Base-by-base conservation (phyloP, 441 rosid species). In the Arabidopsis hybrid region DNA sequence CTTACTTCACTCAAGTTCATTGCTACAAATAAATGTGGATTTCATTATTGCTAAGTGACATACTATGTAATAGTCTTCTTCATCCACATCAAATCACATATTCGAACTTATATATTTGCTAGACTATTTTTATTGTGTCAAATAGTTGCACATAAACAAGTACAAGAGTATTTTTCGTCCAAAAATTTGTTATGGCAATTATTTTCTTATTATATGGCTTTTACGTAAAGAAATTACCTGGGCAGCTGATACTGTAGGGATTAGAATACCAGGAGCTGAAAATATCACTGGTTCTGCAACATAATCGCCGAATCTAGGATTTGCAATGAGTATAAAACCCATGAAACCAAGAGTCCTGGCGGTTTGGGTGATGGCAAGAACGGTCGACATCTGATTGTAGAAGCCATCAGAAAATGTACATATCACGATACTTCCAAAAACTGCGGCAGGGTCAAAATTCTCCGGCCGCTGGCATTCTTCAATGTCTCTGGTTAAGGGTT, bases 311-410 rank as follows among this genome's bases (percentile, higher is more conserved):
- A 82, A 90, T 8, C 10, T 56, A 36, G 92, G 87, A 67, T 83
- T 87, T 10, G 99, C 97, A 7, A 86, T 78, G 11, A 95, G 75
- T 74, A 81, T 79, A 60, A 95, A 92, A 12, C 96, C 98, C 72
- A 9, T 50, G 71, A 95, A 87, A 29, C 91, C 77, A 18, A 91
- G 86, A 63, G 80, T 42, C 71, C 29, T 82, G 10, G 98, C 92
- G 6, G 95, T 89, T 77, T 82, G 73, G n/a, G 84, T 68, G 59
- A 92, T 77, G 82, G 95, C 83, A 9, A 69, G 65, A 43, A 93
- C 60, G 13, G 90, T 82, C 60, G 98, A 95, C 12, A 82, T 82
- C 11, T 51, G 79, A 50, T 80, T 84, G 59, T 49, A 57, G 84
- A 89, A 89, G 16, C 95, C 92, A 1, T 74, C 72, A 0, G 92